Base-by-base conservation (phyloP, 2,329 filamentous ascomycete genomes). In the Teratosphaeria pseudoeucalypti region DNA sequence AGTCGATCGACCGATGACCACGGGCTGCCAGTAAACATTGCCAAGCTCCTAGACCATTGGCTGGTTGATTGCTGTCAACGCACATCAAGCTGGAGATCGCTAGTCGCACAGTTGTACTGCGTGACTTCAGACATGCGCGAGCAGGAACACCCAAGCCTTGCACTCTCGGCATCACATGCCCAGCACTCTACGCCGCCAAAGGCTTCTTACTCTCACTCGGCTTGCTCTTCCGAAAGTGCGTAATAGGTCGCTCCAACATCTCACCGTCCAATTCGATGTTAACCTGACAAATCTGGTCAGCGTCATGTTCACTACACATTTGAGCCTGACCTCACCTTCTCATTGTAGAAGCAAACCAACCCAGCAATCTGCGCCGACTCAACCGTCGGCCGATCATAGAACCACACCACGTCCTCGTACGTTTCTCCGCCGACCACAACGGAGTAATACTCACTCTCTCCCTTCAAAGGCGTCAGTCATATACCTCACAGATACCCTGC, bases 371-470 rank as follows among this genome's bases (percentile, higher is more conserved):
- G 72, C 2, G 77, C 78, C 58, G 81, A 81, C 71, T 88, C 85
- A 0, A 75, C 65, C 0, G 79, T 82, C 2, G 85, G 83, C 11
- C 77, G 76, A 16, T 73, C 73, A 59, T 88, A 88, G 60, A 80
- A 86, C 85, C 85, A 88, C 1, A 85, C 77, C 2, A 84, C 58
- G 65, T 87, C 79, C 62, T 77, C 73, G 34, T 75, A 71, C 58
- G 72, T 67, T 26, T 76, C 70, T 0, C 74, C 79, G 4, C 76
- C 57, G 1, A 65, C 63, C 0, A 77, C 75, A 0, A 86, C 72
- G 58, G 82, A 65, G 63, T 85, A 86, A 61, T 87, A 88, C 58
- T 81, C 77, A 0, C 85, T 85, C 58, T 81, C 77, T 1, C 85
- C 85, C 43, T 39, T 7, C 37, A 39, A 9, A 39, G 37, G 11